Conservation (phyloP, 495 filamentous ascomycete species). For the Penicillium angulare region DNA sequence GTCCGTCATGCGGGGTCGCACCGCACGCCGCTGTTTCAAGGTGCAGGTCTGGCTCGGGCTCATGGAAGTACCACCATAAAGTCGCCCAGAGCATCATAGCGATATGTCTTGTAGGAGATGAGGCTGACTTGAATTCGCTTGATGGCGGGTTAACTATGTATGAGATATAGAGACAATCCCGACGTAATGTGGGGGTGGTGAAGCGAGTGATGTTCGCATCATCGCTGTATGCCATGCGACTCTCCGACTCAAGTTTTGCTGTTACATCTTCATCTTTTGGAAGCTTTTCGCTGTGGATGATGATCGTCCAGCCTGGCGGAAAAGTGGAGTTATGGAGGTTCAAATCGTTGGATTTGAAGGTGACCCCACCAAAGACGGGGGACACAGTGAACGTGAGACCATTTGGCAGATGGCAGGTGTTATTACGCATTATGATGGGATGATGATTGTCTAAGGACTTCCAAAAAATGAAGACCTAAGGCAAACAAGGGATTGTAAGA, state of each 20-base stretch:
- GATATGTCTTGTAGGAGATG: constrained; percentile 78
- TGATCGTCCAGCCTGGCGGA: constrained; percentile 84
- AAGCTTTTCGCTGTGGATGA: constrained; percentile 70
- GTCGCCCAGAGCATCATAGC: constrained; percentile 97
- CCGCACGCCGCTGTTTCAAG: constrained; percentile 61
- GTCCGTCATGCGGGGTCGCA: constrained; percentile 63
- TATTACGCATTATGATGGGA: constrained; percentile 28
- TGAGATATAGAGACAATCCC: constrained; percentile 85
- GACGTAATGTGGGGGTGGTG: constrained; percentile 66
- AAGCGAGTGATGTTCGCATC: constrained; percentile 50
- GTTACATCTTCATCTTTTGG: constrained; percentile 25
- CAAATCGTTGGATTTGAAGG: constrained; percentile 80
- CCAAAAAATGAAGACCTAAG: too few species aligned
- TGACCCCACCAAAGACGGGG: constrained; percentile 83
- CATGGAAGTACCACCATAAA: constrained; percentile 95
- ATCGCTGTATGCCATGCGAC: constrained; percentile 6
- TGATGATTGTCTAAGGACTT: background rate
- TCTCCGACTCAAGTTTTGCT: constrained; percentile 9
- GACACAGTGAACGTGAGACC: constrained; percentile 77
- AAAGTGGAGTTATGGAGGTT: constrained; percentile 66
- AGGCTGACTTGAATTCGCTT: constrained; percentile 72
- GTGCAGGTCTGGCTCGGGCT: constrained; percentile 47
- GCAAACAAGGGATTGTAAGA: too few species aligned
- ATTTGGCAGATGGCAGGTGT: constrained; percentile 68
- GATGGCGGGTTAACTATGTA: constrained; percentile 82